Conservation (phyloP, 2,329 filamentous ascomycete species). For the Epichloe sibirici region DNA sequence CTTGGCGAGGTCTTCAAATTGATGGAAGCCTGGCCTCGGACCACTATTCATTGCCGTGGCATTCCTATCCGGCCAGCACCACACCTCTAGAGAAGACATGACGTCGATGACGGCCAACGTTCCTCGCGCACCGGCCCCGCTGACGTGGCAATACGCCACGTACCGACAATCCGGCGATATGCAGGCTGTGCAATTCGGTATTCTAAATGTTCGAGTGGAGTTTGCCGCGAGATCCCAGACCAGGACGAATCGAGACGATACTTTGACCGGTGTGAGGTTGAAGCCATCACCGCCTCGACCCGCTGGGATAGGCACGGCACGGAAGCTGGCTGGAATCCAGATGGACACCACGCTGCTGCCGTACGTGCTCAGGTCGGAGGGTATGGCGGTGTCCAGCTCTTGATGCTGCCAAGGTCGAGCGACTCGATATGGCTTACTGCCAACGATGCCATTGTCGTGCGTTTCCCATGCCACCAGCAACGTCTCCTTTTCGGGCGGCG, state of each 20-base stretch:
- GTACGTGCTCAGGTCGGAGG: slow-evolving; percentile 23
- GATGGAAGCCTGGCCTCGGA: slow-evolving; percentile 14
- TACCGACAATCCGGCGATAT: slow-evolving; percentile 29
- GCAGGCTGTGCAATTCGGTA: slow-evolving; percentile 26
- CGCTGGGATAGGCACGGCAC: slow-evolving; percentile 18
- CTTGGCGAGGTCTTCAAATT: slow-evolving; percentile 21
- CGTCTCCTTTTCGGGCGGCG: slow-evolving; percentile 25
- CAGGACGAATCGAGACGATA: slow-evolving; percentile 23
- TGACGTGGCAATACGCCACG: slow-evolving; percentile 27
- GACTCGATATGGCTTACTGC: slow-evolving; percentile 22
- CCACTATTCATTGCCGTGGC: slow-evolving; percentile 13
- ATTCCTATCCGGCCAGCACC: slow-evolving; percentile 25
- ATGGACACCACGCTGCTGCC: slow-evolving; percentile 27
- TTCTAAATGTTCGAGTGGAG: slow-evolving; percentile 25
- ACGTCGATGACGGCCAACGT: slow-evolving; percentile 26
- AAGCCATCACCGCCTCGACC: slow-evolving; percentile 16
- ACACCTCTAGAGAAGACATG: slow-evolving; percentile 23
- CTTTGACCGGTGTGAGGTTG: slow-evolving; percentile 21
- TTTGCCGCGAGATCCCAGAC: slow-evolving; percentile 28
- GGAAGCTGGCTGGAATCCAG: slow-evolving; percentile 28
- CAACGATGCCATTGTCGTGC: slow-evolving; percentile 12
- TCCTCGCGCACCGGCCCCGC: slow-evolving; percentile 21
- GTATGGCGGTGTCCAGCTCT: slow-evolving; percentile 27
- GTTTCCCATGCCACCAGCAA: slow-evolving; percentile 29
- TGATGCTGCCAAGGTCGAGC: slow-evolving; percentile 25